phyloP scores from a whole-genome alignment of 768 basidiomycete species.

The Crepidotus variabilis region DNA sequence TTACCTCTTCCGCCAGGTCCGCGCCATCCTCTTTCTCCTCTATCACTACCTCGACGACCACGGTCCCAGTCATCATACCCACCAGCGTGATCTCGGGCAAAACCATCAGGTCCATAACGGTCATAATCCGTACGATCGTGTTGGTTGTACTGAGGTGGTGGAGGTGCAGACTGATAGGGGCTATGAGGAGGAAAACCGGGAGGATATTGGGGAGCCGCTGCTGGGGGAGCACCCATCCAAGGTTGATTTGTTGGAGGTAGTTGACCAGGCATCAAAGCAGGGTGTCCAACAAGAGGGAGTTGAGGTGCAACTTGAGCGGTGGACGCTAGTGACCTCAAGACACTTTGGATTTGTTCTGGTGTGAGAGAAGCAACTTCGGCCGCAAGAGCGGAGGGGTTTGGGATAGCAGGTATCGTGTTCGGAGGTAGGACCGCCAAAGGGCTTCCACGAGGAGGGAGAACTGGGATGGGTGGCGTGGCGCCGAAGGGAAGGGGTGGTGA shows the following conservation, averaged over 20 bases:
- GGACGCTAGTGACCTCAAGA: slow-evolving; percentile 54
- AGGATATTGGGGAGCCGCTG: slow-evolving; percentile 15
- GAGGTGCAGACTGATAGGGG: slow-evolving; percentile 8
- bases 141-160: neutral
- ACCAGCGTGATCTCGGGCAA: slow-evolving; percentile 7
- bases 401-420: slow-evolving; percentile 23
- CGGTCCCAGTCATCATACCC: slow-evolving; percentile 18
- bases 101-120: slow-evolving; percentile 6
- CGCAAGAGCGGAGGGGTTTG: slow-evolving; percentile 47
- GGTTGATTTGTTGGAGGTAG: slow-evolving; percentile 20
- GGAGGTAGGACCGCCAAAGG: neutral
- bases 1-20: slow-evolving; percentile 27
- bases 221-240: slow-evolving; percentile 14
- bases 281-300: slow-evolving; percentile 18
- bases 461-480: slow-evolving; percentile 2
- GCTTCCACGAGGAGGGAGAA: slow-evolving; percentile 1
- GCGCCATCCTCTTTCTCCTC: slow-evolving; percentile 31
- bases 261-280: slow-evolving; percentile 15
- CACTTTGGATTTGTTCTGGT: slow-evolving; percentile 70
- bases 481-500: neutral
- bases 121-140: neutral
- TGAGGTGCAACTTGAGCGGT: slow-evolving; percentile 26
- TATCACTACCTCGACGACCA: slow-evolving; percentile 22
- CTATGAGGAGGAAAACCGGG: slow-evolving; percentile 18
- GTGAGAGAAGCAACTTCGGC: slow-evolving; percentile 72